These are phyloP conservation scores for Ophiorrhiza pumila DNA, from an alignment of 257 asterid species.

Conservation along the genomic window DNA sequence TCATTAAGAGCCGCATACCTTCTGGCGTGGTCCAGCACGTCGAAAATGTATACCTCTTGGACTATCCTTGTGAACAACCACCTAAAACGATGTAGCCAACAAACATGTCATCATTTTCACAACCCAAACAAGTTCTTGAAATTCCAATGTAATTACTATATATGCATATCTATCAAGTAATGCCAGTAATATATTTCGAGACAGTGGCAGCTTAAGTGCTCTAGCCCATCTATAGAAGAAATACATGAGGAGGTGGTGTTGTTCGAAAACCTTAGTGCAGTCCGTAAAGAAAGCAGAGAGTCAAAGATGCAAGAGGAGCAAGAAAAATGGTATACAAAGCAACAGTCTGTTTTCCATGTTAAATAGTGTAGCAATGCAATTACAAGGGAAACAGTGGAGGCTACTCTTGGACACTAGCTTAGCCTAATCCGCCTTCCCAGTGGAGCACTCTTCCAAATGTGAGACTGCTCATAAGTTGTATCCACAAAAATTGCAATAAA, in stretches of 20 bases:
- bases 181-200: neutral
- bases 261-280: neutral
- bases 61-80: conserved; percentile 87
- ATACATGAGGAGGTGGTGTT: neutral
- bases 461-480: neutral
- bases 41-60: conserved; percentile 96
- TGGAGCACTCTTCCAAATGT: neutral
- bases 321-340: neutral
- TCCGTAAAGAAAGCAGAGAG: neutral
- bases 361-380: neutral
- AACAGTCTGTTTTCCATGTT: neutral
- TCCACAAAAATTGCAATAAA: neutral
- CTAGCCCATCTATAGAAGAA: neutral
- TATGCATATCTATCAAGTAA: neutral
- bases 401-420: neutral
- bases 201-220: neutral
- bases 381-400: neutral
- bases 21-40: conserved; percentile 98
- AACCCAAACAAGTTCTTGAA: neutral
- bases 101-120: neutral
- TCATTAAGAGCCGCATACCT: conserved; percentile 41
- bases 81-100: conserved; percentile 32
- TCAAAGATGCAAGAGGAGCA: neutral
- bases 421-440: neutral
- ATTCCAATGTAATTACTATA: neutral